Percentiles rank a stretch among this genome's conserved stretches.
phyloP scores from a whole-genome alignment of 306 rosid species.

The Phaseolus lunatus region DNA sequence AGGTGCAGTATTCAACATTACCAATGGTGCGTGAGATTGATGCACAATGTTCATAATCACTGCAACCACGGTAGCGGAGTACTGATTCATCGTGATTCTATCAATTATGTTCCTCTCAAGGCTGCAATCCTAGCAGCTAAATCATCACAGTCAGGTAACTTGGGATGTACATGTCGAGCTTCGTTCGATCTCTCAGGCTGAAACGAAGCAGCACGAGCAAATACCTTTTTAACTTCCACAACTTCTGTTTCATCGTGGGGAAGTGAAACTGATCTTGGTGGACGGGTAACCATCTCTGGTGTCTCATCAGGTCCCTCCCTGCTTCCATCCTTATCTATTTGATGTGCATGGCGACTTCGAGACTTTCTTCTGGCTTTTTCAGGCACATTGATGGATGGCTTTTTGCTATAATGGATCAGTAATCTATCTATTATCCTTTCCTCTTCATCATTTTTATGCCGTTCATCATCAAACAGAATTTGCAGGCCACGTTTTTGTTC shows the following conservation, averaged over 20 bases:
- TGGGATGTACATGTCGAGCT: constrained; percentile 95
- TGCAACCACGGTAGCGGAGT: constrained; percentile 37
- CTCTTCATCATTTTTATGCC: constrained; percentile 67
- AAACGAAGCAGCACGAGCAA: constrained; percentile 80
- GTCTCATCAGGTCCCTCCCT: constrained; percentile 53
- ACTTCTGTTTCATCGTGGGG: constrained; percentile 65
- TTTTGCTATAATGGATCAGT: constrained; percentile 86
- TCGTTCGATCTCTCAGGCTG: constrained; percentile 69
- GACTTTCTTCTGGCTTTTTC: constrained; percentile 71
- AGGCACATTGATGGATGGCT: constrained; percentile 61
- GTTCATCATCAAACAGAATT: constrained; percentile 79
- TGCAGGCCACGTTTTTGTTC: constrained; percentile 74
- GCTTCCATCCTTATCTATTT: constrained; percentile 47
- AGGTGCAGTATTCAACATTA: constrained; percentile 20
- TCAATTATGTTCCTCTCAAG: constrained; percentile 68
- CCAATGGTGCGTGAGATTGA: constrained; percentile 34
- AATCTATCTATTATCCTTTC: constrained; percentile 86
- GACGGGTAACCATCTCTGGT: constrained; percentile 46
- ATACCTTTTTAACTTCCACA: constrained; percentile 64
- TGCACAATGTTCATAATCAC: constrained; percentile 36
- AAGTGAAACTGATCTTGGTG: constrained; percentile 77
- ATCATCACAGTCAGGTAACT: constrained; percentile 88
- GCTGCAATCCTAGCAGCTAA: constrained; percentile 87
- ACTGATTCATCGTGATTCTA: constrained; percentile 36
- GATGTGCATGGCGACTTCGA: constrained; percentile 64